Evolutionary conservation across 1,284 basidiomycete species (phyloP).

Genomic region (Ustilago loliicola): DNA sequence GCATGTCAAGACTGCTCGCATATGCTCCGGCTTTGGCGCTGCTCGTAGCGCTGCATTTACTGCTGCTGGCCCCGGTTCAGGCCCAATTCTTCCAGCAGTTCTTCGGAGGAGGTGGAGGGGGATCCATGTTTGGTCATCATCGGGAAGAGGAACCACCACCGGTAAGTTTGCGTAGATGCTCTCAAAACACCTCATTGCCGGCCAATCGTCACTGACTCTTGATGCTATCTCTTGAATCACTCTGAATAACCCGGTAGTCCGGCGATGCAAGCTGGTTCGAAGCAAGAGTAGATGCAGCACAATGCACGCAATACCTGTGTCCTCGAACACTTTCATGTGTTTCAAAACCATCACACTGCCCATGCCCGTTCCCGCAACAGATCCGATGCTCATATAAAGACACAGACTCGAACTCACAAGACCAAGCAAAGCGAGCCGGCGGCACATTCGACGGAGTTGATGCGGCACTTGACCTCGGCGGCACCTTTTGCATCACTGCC

Average conservation of each 20-base stretch:
- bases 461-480: conserved; percentile 51
- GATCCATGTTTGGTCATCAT: conserved; percentile 27
- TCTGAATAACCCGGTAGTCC: conserved; percentile 16
- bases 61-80: conserved; percentile 22
- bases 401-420: conserved; percentile 26
- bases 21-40: conserved; percentile 4
- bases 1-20: conserved; percentile 10
- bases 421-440: conserved; percentile 24
- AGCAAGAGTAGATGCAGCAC: conserved; percentile 59
- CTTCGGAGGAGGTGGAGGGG: conserved; percentile 52
- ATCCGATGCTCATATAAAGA: conserved; percentile 58
- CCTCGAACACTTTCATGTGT: conserved; percentile 65
- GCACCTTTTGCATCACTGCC: conserved; percentile 56
- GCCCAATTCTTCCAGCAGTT: conserved; percentile 63
- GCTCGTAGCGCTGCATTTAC: conserved; percentile 21
- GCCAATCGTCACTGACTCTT: not conserved
- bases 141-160: conserved; percentile 60
- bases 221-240: not conserved
- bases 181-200: not conserved
- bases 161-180: conserved; percentile 36
- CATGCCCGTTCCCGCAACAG: conserved; percentile 64
- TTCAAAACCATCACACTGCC: conserved; percentile 60
- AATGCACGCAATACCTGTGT: conserved; percentile 60
- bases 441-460: conserved; percentile 50
- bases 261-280: conserved; percentile 63